These are phyloP conservation scores for Phoma herbarum DNA, from an alignment of 2,329 filamentous ascomycete species.

Conservation along the genomic window DNA sequence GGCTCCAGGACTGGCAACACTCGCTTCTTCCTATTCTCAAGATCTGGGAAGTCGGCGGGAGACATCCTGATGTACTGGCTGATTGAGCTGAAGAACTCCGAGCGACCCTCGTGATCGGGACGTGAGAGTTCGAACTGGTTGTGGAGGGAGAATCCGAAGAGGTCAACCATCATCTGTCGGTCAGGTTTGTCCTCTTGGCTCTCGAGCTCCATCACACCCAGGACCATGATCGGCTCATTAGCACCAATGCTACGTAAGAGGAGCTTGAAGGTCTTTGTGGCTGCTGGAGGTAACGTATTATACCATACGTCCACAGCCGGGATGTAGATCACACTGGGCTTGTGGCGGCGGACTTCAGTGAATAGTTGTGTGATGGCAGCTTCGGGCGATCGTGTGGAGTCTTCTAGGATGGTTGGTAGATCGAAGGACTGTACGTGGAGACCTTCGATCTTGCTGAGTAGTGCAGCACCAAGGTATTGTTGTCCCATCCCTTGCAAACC, in stretches of 20 bases:
- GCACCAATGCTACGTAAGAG: constrained; percentile 85
- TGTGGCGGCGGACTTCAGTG: constrained; percentile 90
- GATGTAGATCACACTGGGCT: constrained; percentile 94
- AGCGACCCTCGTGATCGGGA: constrained; percentile 73
- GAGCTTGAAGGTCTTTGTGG: constrained; percentile 81
- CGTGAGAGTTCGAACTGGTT: constrained; percentile 76
- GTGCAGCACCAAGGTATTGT: constrained; percentile 82
- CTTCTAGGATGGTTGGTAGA: constrained; percentile 83
- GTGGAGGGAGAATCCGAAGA: constrained; percentile 86
- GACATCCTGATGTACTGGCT: constrained; percentile 79
- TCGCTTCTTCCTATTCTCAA: constrained; percentile 84
- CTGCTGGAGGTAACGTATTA: constrained; percentile 68
- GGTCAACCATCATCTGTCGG: constrained; percentile 71
- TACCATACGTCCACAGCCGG: constrained; percentile 92
- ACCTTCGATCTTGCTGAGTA: constrained; percentile 91
- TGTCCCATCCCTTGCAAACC: constrained; percentile 94
- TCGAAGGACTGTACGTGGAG: constrained; percentile 96
- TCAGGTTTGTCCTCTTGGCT: constrained; percentile 66
- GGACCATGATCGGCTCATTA: constrained; percentile 85
- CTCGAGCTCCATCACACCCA: constrained; percentile 82
- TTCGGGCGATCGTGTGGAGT: constrained; percentile 81
- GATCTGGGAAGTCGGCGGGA: constrained; percentile 87
- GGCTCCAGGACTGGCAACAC: constrained; percentile 80
- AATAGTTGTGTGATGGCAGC: constrained; percentile 91
- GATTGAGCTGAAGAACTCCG: constrained; percentile 80